These are phyloP conservation scores for Schizophyllum commune DNA, from an alignment of 1,284 basidiomycete species.

Conservation along the genomic window DNA sequence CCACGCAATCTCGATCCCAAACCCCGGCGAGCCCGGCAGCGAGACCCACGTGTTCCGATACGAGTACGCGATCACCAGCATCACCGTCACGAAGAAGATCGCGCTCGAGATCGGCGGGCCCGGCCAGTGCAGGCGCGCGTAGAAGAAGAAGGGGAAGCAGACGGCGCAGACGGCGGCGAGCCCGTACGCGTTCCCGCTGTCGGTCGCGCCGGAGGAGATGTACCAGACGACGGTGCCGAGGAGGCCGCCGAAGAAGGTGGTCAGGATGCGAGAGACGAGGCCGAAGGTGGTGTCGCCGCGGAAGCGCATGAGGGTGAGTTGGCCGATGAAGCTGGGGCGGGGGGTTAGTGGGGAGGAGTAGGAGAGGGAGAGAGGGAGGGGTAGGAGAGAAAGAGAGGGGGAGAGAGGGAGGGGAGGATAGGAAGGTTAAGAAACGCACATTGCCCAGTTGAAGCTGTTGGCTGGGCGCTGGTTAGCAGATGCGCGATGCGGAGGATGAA, in stretches of 20 bases:
- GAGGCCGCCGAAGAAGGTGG: constrained; percentile 65
- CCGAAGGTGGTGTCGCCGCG: constrained; percentile 74
- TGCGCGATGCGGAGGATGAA: neutral
- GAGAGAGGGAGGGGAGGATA: no score
- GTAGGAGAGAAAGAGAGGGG: no score
- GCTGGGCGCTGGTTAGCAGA: constrained; percentile 21
- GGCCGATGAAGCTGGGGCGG: constrained; percentile 48
- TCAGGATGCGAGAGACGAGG: constrained; percentile 52
- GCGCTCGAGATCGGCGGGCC: constrained; percentile 66
- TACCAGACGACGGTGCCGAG: constrained; percentile 69
- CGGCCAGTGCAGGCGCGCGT: constrained; percentile 67
- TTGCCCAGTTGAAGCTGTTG: constrained; percentile 49
- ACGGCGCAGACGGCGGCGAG: constrained; percentile 65
- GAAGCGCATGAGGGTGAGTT: constrained; percentile 61
- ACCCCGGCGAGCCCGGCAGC: constrained; percentile 41
- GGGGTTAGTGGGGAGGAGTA: neutral
- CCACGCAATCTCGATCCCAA: constrained; percentile 59
- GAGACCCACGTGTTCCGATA: constrained; percentile 51
- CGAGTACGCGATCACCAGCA: constrained; percentile 64
- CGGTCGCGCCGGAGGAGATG: constrained; percentile 43
- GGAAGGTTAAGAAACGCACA: constrained; percentile 13
- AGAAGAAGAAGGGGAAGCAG: constrained; percentile 65
- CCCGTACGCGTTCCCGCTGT: constrained; percentile 66
- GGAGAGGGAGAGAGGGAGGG: no score
- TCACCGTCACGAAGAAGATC: constrained; percentile 67